These are phyloP conservation scores for Thalassiosira pacifica DNA, from an alignment of 352 stramenopile genomes.

Conservation along the genomic window DNA sequence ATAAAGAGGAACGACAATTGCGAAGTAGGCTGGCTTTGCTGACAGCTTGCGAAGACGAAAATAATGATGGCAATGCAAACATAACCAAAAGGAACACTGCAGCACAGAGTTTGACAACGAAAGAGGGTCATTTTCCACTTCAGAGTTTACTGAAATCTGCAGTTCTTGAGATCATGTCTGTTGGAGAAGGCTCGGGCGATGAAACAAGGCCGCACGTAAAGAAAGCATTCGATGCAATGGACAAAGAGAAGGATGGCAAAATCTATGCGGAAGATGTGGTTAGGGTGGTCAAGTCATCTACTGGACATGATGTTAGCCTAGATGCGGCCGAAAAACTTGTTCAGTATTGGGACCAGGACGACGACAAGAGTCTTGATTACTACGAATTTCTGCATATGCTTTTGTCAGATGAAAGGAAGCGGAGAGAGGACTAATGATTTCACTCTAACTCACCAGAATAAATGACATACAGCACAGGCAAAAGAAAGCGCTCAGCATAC, in stretches of 20 bases:
- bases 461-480: too few relatives aligned
- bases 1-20: constrained; percentile 1
- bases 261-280: constrained; percentile 34
- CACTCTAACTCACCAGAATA: too few relatives aligned
- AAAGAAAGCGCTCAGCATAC: too few relatives aligned
- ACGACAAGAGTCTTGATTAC: constrained; percentile 40
- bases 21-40: background rate
- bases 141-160: too few relatives aligned
- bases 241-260: constrained; percentile 3
- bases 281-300: constrained; percentile 30
- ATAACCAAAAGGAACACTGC: background rate
- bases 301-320: constrained; percentile 25
- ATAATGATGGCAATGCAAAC: background rate
- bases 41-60: background rate
- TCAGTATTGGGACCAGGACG: constrained; percentile 17
- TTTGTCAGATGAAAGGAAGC: background rate
- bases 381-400: constrained; percentile 35
- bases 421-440: background rate
- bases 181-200: too few relatives aligned
- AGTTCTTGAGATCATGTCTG: too few relatives aligned
- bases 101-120: background rate
- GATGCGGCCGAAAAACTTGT: constrained; percentile 17
- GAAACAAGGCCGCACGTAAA: too few relatives aligned
- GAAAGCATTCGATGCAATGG: constrained; percentile 21
- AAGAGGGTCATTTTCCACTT: too few relatives aligned